Conservation (phyloP, 1,139 yeast species). For the Meyerozyma carpophila region DNA sequence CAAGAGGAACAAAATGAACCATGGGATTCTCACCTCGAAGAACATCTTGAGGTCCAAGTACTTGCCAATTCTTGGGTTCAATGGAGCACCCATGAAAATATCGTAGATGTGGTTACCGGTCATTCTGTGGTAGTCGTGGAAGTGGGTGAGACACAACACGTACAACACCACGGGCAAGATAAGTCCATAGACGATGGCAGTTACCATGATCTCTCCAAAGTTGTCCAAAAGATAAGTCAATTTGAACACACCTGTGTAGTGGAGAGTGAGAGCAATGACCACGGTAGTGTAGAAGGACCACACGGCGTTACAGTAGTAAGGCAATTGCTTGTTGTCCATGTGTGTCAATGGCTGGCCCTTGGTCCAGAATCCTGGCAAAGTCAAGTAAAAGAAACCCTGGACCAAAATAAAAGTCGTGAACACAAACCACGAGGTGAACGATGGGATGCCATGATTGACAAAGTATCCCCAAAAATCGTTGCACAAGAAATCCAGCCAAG, state of each 20-base stretch:
- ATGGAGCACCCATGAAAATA: slow-evolving; percentile 94
- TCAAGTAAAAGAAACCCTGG: slow-evolving; percentile 73
- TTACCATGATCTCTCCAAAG: slow-evolving; percentile 90
- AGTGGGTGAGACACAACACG: slow-evolving; percentile 55
- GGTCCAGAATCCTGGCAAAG: slow-evolving; percentile 93
- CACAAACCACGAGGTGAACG: slow-evolving; percentile 58
- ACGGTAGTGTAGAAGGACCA: slow-evolving; percentile 73
- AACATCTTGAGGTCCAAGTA: slow-evolving; percentile 88
- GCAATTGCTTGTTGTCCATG: slow-evolving; percentile 70
- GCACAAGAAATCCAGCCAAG: slow-evolving; percentile 49
- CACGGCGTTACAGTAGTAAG: slow-evolving; percentile 90
- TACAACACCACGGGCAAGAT: slow-evolving; percentile 58
- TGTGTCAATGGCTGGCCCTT: slow-evolving; percentile 91
- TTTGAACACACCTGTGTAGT: slow-evolving; percentile 68
- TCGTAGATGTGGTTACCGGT: slow-evolving; percentile 89
- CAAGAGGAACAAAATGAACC: slow-evolving; percentile 85
- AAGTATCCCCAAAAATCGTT: slow-evolving; percentile 41
- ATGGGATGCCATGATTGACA: slow-evolving; percentile 62
- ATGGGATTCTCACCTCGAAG: slow-evolving; percentile 93
- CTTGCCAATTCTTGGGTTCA: slow-evolving; percentile 91
- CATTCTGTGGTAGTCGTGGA: slow-evolving; percentile 80
- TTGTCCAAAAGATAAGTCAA: slow-evolving; percentile 69
- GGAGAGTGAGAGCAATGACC: slow-evolving; percentile 53
- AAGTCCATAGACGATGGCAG: slow-evolving; percentile 78
- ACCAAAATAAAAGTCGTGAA: slow-evolving; percentile 66